Base-by-base conservation (phyloP, 495 filamentous ascomycete genomes). In the Aspergillus diversus region DNA sequence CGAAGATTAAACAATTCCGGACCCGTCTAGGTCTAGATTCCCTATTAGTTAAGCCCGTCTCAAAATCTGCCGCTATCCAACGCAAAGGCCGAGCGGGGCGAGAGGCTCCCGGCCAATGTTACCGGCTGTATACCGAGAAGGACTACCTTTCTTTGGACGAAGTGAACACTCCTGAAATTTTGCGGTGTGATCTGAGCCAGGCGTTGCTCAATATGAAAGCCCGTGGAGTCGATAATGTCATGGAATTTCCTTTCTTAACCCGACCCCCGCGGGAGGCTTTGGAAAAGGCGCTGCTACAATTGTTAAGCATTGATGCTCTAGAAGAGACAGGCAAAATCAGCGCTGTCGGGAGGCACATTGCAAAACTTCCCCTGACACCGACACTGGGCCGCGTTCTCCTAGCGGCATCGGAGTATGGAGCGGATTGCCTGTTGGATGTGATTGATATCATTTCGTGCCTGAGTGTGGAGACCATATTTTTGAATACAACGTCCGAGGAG, bases 191-290 rank as follows among this genome's bases (percentile, higher is more conserved):
- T 72, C 79, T 98, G 2, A 84, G 91, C 27, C 87, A 90, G 54
- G 89, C 93, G 3, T 76, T 97, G n/a, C 78, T 99, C 15, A 96
- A 89, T 1, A 94, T 99, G 89, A 97, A 97, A 71, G 94, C 96
- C 8, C 83, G 93, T 37, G 95, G 94, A 0, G 86, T 96, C 8
- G 83, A 91, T 17, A 89, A 98, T 70, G 86, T 98, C 32, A 73
- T 92, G 49, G 78, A 81, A 0, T 99, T 99, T 68, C 91, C 93
- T 0, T 87, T 97, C 59, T 86, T 99, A 69, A 92, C 94, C 60
- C 84, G 85, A 1, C 96, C 94, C 0, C 86, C 89, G 1, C 76
- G 87, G 21, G 90, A 94, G 61, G 81, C 91, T 0, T 79, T 98
- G 12, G 86, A 92, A 63, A 97, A 93, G 71, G 95, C 93, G 0